Percentiles rank a stretch among this genome's conserved stretches.
phyloP scores from a whole-genome alignment of 225 moss, liverwort and hornwort genomes.

The Ulota crispa region DNA sequence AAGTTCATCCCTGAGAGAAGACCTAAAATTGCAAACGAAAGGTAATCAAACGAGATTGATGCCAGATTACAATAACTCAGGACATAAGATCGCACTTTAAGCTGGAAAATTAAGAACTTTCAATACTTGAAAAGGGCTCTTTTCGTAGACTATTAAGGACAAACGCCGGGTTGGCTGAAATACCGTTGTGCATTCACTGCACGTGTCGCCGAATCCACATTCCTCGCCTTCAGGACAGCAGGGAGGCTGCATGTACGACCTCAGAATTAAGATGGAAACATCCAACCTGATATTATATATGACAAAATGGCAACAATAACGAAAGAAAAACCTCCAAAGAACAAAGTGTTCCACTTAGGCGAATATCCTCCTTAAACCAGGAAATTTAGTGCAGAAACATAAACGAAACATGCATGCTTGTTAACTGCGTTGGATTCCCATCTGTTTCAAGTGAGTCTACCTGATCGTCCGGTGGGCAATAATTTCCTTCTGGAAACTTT shows the following conservation, averaged over 20 bases:
- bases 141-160: background rate
- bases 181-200: constrained; percentile 98
- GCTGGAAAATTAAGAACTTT: background rate
- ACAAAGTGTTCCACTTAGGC: background rate
- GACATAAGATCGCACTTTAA: background rate
- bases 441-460: constrained; percentile 33
- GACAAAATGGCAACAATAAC: background rate
- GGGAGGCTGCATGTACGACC: constrained; percentile 65
- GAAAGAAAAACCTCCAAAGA: background rate
- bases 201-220: constrained; percentile 75
- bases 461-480: constrained; percentile 99
- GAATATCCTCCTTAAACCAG: background rate
- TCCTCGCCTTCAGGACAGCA: constrained; percentile 87
- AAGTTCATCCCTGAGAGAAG: constrained; percentile 12
- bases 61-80: background rate
- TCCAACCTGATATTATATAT: background rate
- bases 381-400: constrained; percentile 14
- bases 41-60: background rate
- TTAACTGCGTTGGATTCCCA: background rate
- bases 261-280: constrained; percentile 8
- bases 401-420: background rate
- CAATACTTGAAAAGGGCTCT: background rate
- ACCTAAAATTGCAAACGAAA: background rate
- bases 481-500: constrained; percentile 75
- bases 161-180: constrained; percentile 7